Conservation (phyloP, 2,329 filamentous ascomycete genomes). For the Lasiodiplodia sp. region DNA sequence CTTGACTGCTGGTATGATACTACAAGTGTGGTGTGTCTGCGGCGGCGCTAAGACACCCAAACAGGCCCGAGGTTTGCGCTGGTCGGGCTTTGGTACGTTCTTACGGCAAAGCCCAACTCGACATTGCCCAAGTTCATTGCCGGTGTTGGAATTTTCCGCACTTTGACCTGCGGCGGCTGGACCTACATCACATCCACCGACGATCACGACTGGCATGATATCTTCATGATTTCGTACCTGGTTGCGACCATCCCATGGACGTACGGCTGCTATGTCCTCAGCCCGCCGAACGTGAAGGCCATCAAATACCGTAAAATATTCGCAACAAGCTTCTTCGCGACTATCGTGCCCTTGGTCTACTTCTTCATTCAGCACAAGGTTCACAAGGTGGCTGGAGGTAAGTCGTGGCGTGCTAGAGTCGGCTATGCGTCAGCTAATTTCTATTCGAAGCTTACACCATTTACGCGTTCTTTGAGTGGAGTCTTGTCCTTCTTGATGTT, state of each 20-base stretch:
- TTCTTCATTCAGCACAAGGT: conserved; percentile 99
- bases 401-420: conserved; percentile 70
- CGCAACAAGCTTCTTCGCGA: conserved; percentile 85
- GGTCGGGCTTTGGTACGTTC: conserved; percentile 88
- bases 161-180: conserved; percentile 95
- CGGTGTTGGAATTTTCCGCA: conserved; percentile 82
- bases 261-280: conserved; percentile 84
- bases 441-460: conserved; percentile 82
- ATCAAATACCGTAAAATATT: conserved; percentile 90
- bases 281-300: conserved; percentile 81
- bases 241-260: conserved; percentile 97
- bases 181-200: conserved; percentile 98
- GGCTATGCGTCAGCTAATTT: conserved; percentile 3
- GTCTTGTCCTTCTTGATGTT: conserved; percentile 92
- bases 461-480: conserved; percentile 98
- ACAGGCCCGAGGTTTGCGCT: conserved; percentile 87
- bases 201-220: conserved; percentile 98
- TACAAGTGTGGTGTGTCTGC: conserved; percentile 13
- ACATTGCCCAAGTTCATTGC: conserved; percentile 83
- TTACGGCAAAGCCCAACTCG: conserved; percentile 78
- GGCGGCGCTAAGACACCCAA: background rate
- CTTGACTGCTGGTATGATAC: conserved; percentile 78
- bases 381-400: conserved; percentile 90
- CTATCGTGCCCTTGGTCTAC: conserved; percentile 87
- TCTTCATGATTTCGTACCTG: conserved; percentile 99